Conservation (phyloP, 148 eudicot species). For the Polygonum maritimum region DNA sequence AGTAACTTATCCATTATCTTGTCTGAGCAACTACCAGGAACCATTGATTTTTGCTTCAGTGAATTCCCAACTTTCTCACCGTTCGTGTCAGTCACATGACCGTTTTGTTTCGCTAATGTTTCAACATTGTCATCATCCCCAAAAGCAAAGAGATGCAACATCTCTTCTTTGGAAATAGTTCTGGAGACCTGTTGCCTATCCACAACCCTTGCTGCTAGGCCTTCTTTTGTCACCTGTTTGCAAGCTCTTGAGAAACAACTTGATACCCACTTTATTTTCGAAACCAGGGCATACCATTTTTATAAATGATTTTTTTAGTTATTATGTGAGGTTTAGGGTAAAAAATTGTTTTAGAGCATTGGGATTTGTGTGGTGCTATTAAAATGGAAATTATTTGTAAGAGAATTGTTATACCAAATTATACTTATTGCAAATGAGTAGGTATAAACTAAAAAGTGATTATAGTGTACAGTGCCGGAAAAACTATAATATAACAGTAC, state of each 20-base stretch:
- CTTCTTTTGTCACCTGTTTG: slow-evolving; percentile 86
- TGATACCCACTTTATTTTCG: background rate
- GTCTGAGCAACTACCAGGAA: slow-evolving; percentile 54
- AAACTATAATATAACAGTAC: slow-evolving; percentile 22
- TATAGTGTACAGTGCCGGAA: too few relatives aligned
- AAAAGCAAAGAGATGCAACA: slow-evolving; percentile 83
- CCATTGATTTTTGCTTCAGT: slow-evolving; percentile 32
- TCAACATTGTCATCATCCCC: slow-evolving; percentile 71
- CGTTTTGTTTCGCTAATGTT: slow-evolving; percentile 26
- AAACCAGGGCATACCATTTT: background rate
- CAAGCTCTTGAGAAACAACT: slow-evolving; percentile 12
- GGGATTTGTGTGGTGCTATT: too few relatives aligned
- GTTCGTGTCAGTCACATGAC: slow-evolving; percentile 19
- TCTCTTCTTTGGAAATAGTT: slow-evolving; percentile 95
- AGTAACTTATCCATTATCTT: slow-evolving; percentile 65
- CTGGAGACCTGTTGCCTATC: slow-evolving; percentile 94
- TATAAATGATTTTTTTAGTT: too few relatives aligned
- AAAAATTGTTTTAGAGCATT: too few relatives aligned
- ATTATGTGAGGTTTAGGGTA: too few relatives aligned
- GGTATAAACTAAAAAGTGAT: too few relatives aligned
- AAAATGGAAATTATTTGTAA: too few relatives aligned
- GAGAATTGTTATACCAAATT: too few relatives aligned
- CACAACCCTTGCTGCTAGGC: slow-evolving; percentile 97
- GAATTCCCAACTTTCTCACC: slow-evolving; percentile 26
- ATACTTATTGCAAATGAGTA: too few relatives aligned